phyloP scores from a whole-genome alignment of 2,329 filamentous ascomycete genomes.

The Xylariaceae sp. region DNA sequence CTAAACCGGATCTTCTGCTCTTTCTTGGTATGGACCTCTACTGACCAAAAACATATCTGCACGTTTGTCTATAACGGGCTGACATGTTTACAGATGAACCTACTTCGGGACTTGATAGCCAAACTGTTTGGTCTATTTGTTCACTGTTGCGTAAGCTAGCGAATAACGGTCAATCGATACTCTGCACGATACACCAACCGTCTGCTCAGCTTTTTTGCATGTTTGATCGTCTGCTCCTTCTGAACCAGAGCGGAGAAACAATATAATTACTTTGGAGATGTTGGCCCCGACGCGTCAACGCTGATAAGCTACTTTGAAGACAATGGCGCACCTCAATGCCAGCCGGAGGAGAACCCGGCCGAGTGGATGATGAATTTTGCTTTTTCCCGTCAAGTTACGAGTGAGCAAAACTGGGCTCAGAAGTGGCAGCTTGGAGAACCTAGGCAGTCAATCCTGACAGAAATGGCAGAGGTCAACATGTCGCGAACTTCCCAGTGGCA shows the following conservation, averaged over 20 bases:
- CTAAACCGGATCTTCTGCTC: slow-evolving; percentile 82
- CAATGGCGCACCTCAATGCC: slow-evolving; percentile 68
- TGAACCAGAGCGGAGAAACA: too few species aligned
- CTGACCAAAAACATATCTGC: too few species aligned
- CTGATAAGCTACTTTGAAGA: slow-evolving; percentile 76
- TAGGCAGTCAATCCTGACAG: too few species aligned
- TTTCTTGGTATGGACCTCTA: slow-evolving; percentile 62
- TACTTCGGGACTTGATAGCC: slow-evolving; percentile 86
- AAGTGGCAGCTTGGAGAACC: slow-evolving; percentile 48
- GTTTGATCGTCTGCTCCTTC: slow-evolving; percentile 80
- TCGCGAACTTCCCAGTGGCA: too few species aligned
- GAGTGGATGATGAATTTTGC: slow-evolving; percentile 83
- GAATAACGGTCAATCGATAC: slow-evolving; percentile 83
- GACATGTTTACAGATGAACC: slow-evolving; percentile 84
- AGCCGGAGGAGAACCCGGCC: slow-evolving; percentile 73
- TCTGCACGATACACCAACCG: slow-evolving; percentile 93
- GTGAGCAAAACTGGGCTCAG: slow-evolving; percentile 67
- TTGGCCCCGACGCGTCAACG: slow-evolving; percentile 69
- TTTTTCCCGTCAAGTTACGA: too few species aligned
- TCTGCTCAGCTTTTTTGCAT: slow-evolving; percentile 90
- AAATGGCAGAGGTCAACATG: too few species aligned
- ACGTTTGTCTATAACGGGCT: too few species aligned
- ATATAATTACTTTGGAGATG: slow-evolving; percentile 82
- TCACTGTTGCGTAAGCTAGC: slow-evolving; percentile 84
- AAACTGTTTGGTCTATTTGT: slow-evolving; percentile 88